Evolutionary conservation across 208 protist genomes (phyloP), one percentile per base, ranked within the genome.

Genomic region (Angomonas deanei): DNA sequence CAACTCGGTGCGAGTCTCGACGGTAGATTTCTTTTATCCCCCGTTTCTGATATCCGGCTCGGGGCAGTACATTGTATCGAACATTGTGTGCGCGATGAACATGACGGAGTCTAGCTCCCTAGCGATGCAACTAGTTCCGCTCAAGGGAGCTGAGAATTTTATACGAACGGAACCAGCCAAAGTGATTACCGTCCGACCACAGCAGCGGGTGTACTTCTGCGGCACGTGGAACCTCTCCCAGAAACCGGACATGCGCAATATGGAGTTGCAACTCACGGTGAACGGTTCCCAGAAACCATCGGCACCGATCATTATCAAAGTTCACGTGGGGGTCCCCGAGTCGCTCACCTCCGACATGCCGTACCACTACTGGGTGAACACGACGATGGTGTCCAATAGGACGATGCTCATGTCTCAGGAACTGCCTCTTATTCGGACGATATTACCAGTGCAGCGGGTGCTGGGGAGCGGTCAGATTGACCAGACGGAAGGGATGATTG

Each of bases 291-390:
- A 86, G 55, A 68, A 76, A 47, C 75, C 84, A 0, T 86, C 80
- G 5, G 83, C 83, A 4, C 81, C 83, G 59, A 82, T 95, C 34
- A 68, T 88, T 19, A 81, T 95, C 67, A 75, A 79, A 62, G 76
- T 84, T 34, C 84, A 95, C 71, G 78, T 79, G 54, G 74, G 66
- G 19, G 61, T 82, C 4, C 89, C 89, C 28, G 83, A 90, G 66
- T 75, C 70, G 15, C 55, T 57, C 4, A 68, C 68, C 24, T 77
- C 72, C 15, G 82, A 92, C 62, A 64, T 82, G 21, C 83, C 89
- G 5, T 95, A 87, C 52, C 85, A 90, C 48, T 95, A 93, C 72
- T 95, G 89, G 89, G 72, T 92, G 19, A 95, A 95, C 67, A 91
- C 80, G 21, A 88, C 82, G 36, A 84, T 82, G 56, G 54, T 87